Evolutionary conservation across 768 basidiomycete genomes (phyloP), one percentile per base, ranked within the genome.

Genomic region (Boletus edulis): DNA sequence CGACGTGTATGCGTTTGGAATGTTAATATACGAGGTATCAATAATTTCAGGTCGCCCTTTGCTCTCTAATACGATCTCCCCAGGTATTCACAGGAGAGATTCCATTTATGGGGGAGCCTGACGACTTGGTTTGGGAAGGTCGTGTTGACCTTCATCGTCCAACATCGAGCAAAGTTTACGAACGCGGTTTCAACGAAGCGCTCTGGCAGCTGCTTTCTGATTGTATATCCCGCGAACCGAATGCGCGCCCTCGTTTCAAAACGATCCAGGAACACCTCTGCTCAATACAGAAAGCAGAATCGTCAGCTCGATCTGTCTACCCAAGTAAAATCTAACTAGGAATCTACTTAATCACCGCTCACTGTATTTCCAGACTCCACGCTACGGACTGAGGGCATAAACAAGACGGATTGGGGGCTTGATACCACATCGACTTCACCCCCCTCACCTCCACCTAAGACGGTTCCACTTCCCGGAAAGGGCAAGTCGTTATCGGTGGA

Each of bases 1-100:
- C 4, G 71, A 72, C 39, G 54, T 70, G 2, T 72, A 64, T 65
- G 65, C 71, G 5, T 72, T 71, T 44, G 71, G 62, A 10, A 72
- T 71, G 64, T 58, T 66, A 4, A 61, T 65, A 11, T 58, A 70
- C 13, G 66, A 72, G 57, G 71, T 69, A 9, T 29, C 9, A 9
- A 9, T 29, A 29, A 9, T 29, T 29, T 9, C 29, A 29, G 9
- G 29, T 29, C 29, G 29, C 29, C 7, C 1, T 29, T 29, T 8
- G 9, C 29, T 29, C 8, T 29, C 42, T 52, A 31, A 54, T 13
- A 17, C 13, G 5, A 29, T 18, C 14, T 54, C 18, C 12, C 15
- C 31, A 61, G 60, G 52, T 51, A 10, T 58, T 61, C 42, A 35
- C 54, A 10, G 52, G 20, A n/a, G 32, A 49, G 22, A 22, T 50